phyloP scores from a whole-genome alignment of 129 eudicot genomes.

The Smallanthus sonchifolius region DNA sequence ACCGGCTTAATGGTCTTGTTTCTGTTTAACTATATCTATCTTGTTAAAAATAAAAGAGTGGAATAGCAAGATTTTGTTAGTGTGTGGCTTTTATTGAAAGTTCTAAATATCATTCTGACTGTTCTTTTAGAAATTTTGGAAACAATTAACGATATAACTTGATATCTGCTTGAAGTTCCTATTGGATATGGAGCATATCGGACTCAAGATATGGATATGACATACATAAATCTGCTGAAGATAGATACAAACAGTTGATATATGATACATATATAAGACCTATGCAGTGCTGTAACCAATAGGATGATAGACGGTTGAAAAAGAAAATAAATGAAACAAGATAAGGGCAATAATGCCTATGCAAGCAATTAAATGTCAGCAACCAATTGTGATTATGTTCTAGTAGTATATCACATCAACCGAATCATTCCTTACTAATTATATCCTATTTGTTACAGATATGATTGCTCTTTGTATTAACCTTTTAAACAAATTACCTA shows the following conservation, averaged over 20 bases:
- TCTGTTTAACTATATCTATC: neutral
- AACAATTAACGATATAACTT: neutral
- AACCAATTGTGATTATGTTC: neutral
- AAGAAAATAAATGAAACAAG: neutral
- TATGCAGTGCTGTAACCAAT: too few species aligned
- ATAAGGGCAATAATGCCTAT: neutral
- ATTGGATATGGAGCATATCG: neutral
- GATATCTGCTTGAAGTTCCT: neutral
- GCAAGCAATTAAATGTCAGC: neutral
- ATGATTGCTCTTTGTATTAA: neutral
- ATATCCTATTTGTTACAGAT: neutral
- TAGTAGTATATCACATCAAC: neutral
- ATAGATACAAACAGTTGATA: neutral
- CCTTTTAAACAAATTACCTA: neutral
- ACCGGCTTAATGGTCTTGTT: neutral
- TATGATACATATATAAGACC: neutral
- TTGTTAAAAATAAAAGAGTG: neutral
- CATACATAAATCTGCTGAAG: neutral
- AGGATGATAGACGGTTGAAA: neutral
- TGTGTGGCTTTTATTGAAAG: neutral
- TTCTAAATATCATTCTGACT: neutral
- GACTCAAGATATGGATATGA: neutral
- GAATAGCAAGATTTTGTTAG: neutral
- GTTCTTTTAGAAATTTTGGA: neutral
- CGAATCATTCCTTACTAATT: neutral